phyloP scores from a whole-genome alignment of 2,329 filamentous ascomycete species.

The Neoarthrinium moseri region DNA sequence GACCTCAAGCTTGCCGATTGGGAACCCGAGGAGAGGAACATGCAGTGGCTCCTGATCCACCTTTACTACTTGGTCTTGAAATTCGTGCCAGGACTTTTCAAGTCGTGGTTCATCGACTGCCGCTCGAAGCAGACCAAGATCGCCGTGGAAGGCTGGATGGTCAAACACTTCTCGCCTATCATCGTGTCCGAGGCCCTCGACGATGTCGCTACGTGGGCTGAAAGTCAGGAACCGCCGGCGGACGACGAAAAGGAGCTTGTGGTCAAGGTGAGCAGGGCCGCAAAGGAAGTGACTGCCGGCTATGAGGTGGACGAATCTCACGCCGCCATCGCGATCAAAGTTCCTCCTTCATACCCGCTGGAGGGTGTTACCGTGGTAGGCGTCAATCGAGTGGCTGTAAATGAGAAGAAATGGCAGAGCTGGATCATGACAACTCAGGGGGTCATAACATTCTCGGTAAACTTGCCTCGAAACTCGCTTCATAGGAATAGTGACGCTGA shows the following conservation, averaged over 20 bases:
- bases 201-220: conserved; percentile 67
- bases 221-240: conserved; percentile 44
- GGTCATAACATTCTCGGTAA: conserved; percentile 83
- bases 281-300: conserved; percentile 75
- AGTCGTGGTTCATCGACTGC: conserved; percentile 80
- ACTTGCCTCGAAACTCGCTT: not conserved
- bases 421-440: conserved; percentile 89
- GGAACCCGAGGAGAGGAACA: conserved; percentile 67
- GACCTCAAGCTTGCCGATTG: conserved; percentile 51
- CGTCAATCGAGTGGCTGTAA: conserved; percentile 80
- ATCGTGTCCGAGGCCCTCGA: conserved; percentile 66
- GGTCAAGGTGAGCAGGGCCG: conserved; percentile 70
- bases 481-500: not conserved
- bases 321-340: conserved; percentile 76
- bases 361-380: conserved; percentile 74
- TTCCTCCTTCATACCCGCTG: conserved; percentile 82
- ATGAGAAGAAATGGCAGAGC: conserved; percentile 87
- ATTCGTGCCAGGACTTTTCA: conserved; percentile 75
- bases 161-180: conserved; percentile 75
- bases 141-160: conserved; percentile 80
- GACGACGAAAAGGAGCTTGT: conserved; percentile 55
- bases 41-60: conserved; percentile 82
- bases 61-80: conserved; percentile 81
- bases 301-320: conserved; percentile 88
- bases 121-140: conserved; percentile 77